These are phyloP conservation scores for Tubosaeta sp. DNA, from an alignment of 768 basidiomycete species.

Conservation along the genomic window DNA sequence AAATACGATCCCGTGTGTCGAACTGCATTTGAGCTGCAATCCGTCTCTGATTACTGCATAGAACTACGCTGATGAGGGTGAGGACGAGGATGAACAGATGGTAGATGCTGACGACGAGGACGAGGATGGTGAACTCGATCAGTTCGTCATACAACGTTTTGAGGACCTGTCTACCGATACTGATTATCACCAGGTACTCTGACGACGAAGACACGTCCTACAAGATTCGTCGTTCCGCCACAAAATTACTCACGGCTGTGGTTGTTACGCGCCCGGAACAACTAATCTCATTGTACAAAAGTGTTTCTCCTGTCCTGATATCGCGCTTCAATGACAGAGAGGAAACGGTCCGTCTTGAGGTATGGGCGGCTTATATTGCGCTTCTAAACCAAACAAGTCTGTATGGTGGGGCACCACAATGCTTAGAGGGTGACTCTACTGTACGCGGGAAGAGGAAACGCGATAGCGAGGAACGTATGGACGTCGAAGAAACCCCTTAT, in stretches of 20 bases:
- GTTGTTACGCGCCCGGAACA: conserved; percentile 90
- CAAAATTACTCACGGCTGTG: conserved; percentile 81
- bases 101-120: conserved; percentile 64
- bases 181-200: conserved; percentile 60
- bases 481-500: conserved; percentile 70
- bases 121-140: conserved; percentile 77
- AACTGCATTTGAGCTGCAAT: background rate
- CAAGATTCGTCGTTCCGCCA: conserved; percentile 92
- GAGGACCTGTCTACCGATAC: background rate
- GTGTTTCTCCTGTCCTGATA: conserved; percentile 84
- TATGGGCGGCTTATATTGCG: conserved; percentile 81
- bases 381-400: conserved; percentile 82
- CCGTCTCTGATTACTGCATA: conserved; percentile 26
- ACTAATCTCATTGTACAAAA: conserved; percentile 71
- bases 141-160: conserved; percentile 42
- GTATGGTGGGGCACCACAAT: conserved; percentile 63
- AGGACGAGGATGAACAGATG: conserved; percentile 61
- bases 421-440: conserved; percentile 44
- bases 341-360: conserved; percentile 87
- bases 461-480: conserved; percentile 69
- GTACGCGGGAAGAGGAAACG: conserved; percentile 69
- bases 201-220: conserved; percentile 99
- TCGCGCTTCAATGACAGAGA: conserved; percentile 93
- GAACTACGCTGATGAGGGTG: conserved; percentile 75
- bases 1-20: conserved; percentile 83